phyloP scores from a whole-genome alignment of 1,139 yeast species.

The Kodamaea fungicola region DNA sequence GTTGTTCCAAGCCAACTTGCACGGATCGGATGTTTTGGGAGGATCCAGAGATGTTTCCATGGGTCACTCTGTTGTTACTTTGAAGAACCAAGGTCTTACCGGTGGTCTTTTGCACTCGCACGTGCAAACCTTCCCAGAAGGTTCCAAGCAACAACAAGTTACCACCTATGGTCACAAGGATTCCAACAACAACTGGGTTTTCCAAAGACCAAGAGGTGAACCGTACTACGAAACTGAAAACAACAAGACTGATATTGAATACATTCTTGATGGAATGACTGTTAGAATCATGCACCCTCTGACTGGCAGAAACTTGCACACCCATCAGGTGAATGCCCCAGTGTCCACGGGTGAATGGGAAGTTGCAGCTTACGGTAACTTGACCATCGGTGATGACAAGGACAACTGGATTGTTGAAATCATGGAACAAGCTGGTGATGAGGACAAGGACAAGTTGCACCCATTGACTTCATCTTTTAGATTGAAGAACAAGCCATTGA shows the following conservation, averaged over 20 bases:
- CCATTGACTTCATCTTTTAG: constrained; percentile 87
- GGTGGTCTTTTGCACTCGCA: constrained; percentile 96
- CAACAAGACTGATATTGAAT: constrained; percentile 53
- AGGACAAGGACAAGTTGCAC: constrained; percentile 66
- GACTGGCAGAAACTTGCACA: constrained; percentile 89
- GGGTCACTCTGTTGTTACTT: constrained; percentile 71
- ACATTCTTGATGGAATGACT: constrained; percentile 65
- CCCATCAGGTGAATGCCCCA: constrained; percentile 83
- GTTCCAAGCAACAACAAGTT: constrained; percentile 94
- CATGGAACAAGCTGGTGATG: constrained; percentile 78
- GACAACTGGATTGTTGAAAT: constrained; percentile 94
- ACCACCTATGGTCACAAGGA: constrained; percentile 94
- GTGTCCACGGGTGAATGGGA: constrained; percentile 66
- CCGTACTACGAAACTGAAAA: constrained; percentile 51
- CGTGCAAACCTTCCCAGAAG: constrained; percentile 89
- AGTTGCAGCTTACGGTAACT: constrained; percentile 92
- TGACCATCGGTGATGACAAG: constrained; percentile 80
- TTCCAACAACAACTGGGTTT: constrained; percentile 82
- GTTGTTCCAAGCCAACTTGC: constrained; percentile 88
- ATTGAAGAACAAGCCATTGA: constrained; percentile 60
- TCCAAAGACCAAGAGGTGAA: constrained; percentile 68
- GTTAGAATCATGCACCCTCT: constrained; percentile 75
- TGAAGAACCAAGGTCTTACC: constrained; percentile 87
- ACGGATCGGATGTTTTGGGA: constrained; percentile 73
- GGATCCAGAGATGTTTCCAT: constrained; percentile 89